Evolutionary conservation across 2,329 filamentous ascomycete species (phyloP).

Genomic region (Aspergillus hiratsukae): DNA sequence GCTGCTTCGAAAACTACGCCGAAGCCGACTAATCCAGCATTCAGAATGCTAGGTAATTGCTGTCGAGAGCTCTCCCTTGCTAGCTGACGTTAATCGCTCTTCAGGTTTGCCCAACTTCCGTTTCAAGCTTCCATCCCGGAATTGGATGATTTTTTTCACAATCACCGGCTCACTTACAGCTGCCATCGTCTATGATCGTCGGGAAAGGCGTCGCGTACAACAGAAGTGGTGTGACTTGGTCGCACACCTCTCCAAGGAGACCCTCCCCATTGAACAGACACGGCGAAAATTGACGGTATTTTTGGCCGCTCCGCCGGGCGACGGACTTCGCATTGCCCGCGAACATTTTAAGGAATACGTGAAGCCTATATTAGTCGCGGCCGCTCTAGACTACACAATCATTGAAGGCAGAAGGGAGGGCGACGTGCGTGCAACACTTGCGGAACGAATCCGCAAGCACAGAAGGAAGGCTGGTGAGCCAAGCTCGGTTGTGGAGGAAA

Average conservation of each 20-base stretch:
- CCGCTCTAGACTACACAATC: constrained; percentile 92
- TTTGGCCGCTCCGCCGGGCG: constrained; percentile 78
- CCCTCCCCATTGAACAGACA: constrained; percentile 66
- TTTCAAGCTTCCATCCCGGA: constrained; percentile 82
- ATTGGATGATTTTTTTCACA: constrained; percentile 94
- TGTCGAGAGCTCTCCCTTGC: neutral
- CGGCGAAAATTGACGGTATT: constrained; percentile 83
- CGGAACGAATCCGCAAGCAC: constrained; percentile 71
- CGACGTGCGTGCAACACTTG: constrained; percentile 82
- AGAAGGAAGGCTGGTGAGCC: constrained; percentile 59
- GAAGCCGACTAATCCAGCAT: constrained; percentile 18
- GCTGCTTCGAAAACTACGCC: constrained; percentile 12
- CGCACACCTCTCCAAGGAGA: constrained; percentile 74
- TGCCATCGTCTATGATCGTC: constrained; percentile 85
- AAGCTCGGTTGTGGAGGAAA: constrained; percentile 37
- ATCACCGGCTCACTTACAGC: constrained; percentile 72
- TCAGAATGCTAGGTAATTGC: constrained; percentile 20
- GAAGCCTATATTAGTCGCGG: constrained; percentile 85
- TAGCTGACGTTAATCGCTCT: neutral
- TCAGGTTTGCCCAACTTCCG: constrained; percentile 77
- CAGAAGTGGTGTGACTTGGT: constrained; percentile 83
- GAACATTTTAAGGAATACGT: constrained; percentile 96
- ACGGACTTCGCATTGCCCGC: constrained; percentile 76
- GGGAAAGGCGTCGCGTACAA: constrained; percentile 79
- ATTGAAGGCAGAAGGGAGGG: constrained; percentile 87